phyloP scores from a whole-genome alignment of 2,329 filamentous ascomycete genomes.

The Teratosphaeria zuluensis region DNA sequence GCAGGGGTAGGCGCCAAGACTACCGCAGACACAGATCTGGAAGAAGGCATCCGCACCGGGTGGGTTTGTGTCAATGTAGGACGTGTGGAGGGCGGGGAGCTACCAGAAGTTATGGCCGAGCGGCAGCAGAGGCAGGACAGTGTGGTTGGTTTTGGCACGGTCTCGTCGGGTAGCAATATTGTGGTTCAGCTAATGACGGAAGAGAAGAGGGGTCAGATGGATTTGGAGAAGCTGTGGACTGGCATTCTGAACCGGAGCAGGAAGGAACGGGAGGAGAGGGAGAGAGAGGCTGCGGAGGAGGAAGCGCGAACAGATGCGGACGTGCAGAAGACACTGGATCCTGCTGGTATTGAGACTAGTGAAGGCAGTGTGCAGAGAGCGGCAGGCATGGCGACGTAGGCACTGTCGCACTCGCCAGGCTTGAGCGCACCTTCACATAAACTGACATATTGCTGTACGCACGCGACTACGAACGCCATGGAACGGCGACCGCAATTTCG shows the following conservation, averaged over 20 bases:
- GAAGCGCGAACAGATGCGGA: neutral
- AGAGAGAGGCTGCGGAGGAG: conserved; percentile 1
- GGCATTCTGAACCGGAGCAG: conserved; percentile 16
- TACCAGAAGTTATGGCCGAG: conserved; percentile 36
- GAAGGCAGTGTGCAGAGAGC: neutral
- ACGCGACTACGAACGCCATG: too few species aligned
- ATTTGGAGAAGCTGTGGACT: conserved; percentile 56
- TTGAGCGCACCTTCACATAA: too few species aligned
- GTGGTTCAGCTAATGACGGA: conserved; percentile 65
- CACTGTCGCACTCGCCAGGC: too few species aligned
- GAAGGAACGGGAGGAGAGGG: conserved; percentile 14
- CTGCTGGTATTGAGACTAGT: neutral
- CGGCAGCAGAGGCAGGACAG: conserved; percentile 35
- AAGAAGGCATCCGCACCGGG: conserved; percentile 83
- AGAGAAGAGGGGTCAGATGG: conserved; percentile 57
- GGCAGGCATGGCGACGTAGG: neutral
- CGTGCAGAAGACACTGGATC: conserved; percentile 1
- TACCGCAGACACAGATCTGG: conserved; percentile 51
- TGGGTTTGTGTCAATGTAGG: conserved; percentile 95
- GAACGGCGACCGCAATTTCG: too few species aligned
- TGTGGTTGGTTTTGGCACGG: conserved; percentile 68
- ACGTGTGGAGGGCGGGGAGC: conserved; percentile 58
- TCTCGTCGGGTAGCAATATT: conserved; percentile 48
- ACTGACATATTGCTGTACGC: too few species aligned
- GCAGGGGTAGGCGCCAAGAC: conserved; percentile 55